These are phyloP conservation scores for Colletotrichum sp. DNA, from an alignment of 2,329 filamentous ascomycete genomes.

Conservation along the genomic window DNA sequence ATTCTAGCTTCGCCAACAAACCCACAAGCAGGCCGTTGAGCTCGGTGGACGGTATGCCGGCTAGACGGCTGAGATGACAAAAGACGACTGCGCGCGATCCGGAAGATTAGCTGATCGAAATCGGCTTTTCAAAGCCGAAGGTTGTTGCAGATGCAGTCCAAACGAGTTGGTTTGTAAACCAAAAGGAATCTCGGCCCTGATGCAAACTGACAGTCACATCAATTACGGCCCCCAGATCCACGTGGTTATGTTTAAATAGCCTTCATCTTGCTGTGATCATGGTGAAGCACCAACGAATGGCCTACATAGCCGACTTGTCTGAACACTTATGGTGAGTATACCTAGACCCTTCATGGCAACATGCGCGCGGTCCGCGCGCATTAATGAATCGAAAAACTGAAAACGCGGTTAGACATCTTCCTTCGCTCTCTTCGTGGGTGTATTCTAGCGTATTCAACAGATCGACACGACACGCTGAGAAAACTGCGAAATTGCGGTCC, in stretches of 20 bases:
- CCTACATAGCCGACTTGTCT: background rate
- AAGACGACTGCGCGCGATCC: too few species aligned
- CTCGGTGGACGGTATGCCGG: too few species aligned
- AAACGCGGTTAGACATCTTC: background rate
- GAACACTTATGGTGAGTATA: background rate
- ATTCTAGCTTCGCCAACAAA: background rate
- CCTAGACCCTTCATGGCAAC: background rate
- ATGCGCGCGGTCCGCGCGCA: background rate
- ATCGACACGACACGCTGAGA: background rate
- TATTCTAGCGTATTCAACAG: background rate
- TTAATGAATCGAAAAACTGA: accelerated
- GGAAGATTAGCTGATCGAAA: too few species aligned
- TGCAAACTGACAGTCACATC: too few species aligned
- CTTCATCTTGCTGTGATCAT: background rate
- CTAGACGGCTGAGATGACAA: too few species aligned
- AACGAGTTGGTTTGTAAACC: too few species aligned
- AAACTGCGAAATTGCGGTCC: background rate
- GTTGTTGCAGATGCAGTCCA: too few species aligned
- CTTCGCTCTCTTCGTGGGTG: background rate
- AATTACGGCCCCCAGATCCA: background rate
- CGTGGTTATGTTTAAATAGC: background rate
- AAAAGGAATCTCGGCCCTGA: too few species aligned
- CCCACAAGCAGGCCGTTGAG: too few species aligned
- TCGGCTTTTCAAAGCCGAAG: too few species aligned
- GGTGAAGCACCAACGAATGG: background rate